Evolutionary conservation across 345 rosid genomes (phyloP).

Genomic region (Lepidium africanum): DNA sequence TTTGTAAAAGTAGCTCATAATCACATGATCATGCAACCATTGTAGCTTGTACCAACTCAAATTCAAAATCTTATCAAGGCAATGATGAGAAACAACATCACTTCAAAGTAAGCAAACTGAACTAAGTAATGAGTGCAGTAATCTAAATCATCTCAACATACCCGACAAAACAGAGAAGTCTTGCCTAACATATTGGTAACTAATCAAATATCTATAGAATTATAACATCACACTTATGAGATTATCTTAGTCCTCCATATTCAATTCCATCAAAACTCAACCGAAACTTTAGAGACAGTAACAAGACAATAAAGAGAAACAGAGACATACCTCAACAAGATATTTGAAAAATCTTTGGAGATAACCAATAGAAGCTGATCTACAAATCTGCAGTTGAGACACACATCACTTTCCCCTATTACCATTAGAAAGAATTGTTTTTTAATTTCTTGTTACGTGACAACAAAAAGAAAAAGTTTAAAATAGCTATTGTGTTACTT

Average conservation of each 20-base stretch:
- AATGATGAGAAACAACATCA: background rate
- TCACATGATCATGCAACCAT: background rate
- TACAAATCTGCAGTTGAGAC: too few species aligned
- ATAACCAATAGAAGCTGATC: too few species aligned
- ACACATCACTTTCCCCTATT: too few species aligned
- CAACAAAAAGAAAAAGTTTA: too few species aligned
- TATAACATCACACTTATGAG: background rate
- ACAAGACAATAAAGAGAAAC: background rate
- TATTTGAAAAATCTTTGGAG: too few species aligned
- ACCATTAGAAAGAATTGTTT: too few species aligned
- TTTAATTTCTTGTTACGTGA: too few species aligned
- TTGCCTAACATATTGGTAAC: too few species aligned
- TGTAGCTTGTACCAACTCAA: background rate
- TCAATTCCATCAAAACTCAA: background rate
- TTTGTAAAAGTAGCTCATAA: constrained; percentile 32
- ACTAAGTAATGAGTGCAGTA: background rate
- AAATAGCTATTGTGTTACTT: constrained; percentile 22
- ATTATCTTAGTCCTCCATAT: background rate
- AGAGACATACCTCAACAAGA: constrained; percentile 64
- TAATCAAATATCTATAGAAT: background rate
- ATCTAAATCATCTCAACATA: background rate
- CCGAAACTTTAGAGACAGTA: background rate
- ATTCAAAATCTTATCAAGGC: background rate
- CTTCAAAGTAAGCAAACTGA: background rate
- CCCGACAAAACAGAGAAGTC: background rate